A percentile compares a stretch with the other conserved stretches of the same genome.
Evolutionary conservation across 169 alveolate species (phyloP).

Genomic region (Theileria sp.): DNA sequence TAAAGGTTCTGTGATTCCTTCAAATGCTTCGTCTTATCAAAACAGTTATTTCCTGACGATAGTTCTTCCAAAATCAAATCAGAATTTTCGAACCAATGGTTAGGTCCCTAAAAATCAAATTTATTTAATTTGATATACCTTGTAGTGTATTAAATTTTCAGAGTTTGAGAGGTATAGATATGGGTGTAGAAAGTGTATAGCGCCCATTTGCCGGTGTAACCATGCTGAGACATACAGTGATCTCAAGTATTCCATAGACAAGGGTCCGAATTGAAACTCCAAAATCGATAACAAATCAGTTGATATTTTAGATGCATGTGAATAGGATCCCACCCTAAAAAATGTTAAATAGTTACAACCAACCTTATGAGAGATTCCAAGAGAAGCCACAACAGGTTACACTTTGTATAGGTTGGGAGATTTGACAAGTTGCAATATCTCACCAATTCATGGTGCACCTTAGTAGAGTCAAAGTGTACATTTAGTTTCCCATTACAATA

Average conservation of each 20-base stretch:
- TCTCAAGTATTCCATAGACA: constrained; percentile 50
- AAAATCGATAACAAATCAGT: constrained; percentile 37
- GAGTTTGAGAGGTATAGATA: constrained; percentile 38
- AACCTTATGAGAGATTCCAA: constrained; percentile 55
- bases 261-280: constrained; percentile 47
- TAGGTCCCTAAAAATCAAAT: constrained; percentile 4
- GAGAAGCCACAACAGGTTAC: constrained; percentile 53
- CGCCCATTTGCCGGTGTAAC: constrained; percentile 60
- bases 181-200: constrained; percentile 55
- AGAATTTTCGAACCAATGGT: constrained; percentile 15
- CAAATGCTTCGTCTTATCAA: constrained; percentile 17
- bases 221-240: constrained; percentile 56
- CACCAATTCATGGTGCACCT: constrained; percentile 43
- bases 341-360: neutral
- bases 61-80: constrained; percentile 47
- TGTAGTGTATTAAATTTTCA: constrained; percentile 22
- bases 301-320: constrained; percentile 38
- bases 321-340: constrained; percentile 40
- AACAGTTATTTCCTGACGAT: constrained; percentile 29
- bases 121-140: neutral
- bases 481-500: constrained; percentile 35
- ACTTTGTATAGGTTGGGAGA: constrained; percentile 43
- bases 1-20: constrained; percentile 32
- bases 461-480: constrained; percentile 15
- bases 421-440: constrained; percentile 39